phyloP scores from a whole-genome alignment of 257 asterid genomes.

The Phtheirospermum japonicum region DNA sequence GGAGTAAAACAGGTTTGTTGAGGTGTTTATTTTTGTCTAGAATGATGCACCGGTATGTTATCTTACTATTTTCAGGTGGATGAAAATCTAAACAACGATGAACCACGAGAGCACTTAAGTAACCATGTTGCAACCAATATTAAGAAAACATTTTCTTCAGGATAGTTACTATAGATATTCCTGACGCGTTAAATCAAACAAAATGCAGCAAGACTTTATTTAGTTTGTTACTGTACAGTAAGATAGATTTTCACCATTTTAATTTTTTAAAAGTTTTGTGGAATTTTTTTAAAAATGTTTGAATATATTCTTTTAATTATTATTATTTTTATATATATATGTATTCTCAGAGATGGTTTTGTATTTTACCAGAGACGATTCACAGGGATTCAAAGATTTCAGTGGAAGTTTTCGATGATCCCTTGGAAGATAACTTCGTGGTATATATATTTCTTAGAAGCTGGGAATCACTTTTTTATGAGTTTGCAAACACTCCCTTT shows the following conservation, averaged over 20 bases:
- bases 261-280: no score
- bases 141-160: constrained; percentile 43
- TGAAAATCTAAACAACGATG: constrained; percentile 33
- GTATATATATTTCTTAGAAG: constrained; percentile 27
- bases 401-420: constrained; percentile 47
- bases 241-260: neutral
- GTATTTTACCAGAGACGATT: constrained; percentile 38
- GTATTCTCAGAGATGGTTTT: constrained; percentile 9
- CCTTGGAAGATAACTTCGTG: constrained; percentile 47
- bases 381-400: constrained; percentile 32
- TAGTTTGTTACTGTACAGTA: neutral
- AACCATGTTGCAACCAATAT: constrained; percentile 27
- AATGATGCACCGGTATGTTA: neutral
- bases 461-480: neutral
- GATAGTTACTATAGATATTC: constrained; percentile 32
- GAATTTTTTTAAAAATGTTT: neutral
- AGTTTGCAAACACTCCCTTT: no score
- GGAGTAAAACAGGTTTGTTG: no score
- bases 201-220: no score
- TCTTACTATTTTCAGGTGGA: constrained; percentile 42
- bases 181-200: neutral
- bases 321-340: no score
- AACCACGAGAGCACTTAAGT: constrained; percentile 35
- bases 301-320: no score
- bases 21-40: no score